Conservation (phyloP, 306 rosid genomes). For the Coriaria nepalensis region DNA sequence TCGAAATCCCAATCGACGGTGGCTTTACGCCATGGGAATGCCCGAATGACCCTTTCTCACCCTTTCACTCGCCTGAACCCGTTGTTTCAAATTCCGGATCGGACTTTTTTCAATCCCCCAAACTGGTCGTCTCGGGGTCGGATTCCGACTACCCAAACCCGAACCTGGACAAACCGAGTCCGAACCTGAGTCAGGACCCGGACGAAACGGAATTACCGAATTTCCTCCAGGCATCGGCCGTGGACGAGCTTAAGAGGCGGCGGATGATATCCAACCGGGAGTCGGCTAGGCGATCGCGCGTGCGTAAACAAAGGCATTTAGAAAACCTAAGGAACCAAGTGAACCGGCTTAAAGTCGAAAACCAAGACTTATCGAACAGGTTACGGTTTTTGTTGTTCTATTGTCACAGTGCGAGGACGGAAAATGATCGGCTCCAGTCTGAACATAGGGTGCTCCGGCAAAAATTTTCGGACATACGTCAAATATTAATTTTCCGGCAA, state of each 20-base stretch:
- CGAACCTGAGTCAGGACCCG: conserved; percentile 1
- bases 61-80: conserved; percentile 14
- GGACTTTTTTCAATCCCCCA: conserved; percentile 3
- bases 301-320: conserved; percentile 73
- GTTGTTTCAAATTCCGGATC: conserved; percentile 30
- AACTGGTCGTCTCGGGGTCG: conserved; percentile 7
- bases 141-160: no score
- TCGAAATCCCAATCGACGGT: conserved; percentile 25
- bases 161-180: conserved; percentile 1
- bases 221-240: neutral
- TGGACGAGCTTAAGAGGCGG: conserved; percentile 48
- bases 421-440: conserved; percentile 42
- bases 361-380: conserved; percentile 47
- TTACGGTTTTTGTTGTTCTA: conserved; percentile 31
- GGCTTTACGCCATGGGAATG: conserved; percentile 41
- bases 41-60: conserved; percentile 13
- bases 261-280: conserved; percentile 87
- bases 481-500: conserved; percentile 40
- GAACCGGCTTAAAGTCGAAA: conserved; percentile 42
- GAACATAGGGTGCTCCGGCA: conserved; percentile 35
- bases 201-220: neutral
- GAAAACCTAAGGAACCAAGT: conserved; percentile 65
- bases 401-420: conserved; percentile 24
- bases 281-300: conserved; percentile 79
- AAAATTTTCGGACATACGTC: conserved; percentile 33